These are phyloP conservation scores for Oryza officinalis DNA, from an alignment of 176 grass and related monocot species.

Conservation along the genomic window DNA sequence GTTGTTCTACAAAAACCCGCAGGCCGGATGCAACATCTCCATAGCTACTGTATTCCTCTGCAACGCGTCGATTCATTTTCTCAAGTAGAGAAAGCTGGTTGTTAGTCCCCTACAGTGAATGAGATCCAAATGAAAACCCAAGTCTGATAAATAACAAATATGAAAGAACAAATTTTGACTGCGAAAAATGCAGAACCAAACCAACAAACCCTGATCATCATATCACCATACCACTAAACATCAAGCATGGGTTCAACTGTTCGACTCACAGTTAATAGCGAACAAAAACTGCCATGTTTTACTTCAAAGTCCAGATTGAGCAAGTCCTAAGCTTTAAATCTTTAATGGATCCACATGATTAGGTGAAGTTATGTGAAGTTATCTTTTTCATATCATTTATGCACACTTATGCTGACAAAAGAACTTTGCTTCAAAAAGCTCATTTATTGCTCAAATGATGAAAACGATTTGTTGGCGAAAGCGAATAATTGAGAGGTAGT, in stretches of 20 bases:
- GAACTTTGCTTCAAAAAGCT: not conserved
- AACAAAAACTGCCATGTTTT: not conserved
- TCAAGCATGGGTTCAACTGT: not conserved
- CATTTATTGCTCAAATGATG: slow-evolving; percentile 12
- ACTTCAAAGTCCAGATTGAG: not conserved
- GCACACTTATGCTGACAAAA: not conserved
- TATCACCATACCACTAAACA: not conserved
- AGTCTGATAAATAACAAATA: not conserved
- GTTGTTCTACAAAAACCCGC: slow-evolving; percentile 87
- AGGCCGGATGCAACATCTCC: slow-evolving; percentile 84
- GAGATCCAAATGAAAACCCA: not conserved
- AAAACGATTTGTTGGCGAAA: not conserved
- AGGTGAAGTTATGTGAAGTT: not conserved
- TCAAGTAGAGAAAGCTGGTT: slow-evolving; percentile 73
- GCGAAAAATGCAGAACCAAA: not conserved
- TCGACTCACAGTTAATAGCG: not conserved
- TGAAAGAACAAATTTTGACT: not conserved
- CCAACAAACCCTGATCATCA: not conserved
- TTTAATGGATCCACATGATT: not conserved
- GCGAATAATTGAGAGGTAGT: not conserved
- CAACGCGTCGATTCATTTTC: slow-evolving; percentile 75
- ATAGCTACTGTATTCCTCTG: slow-evolving; percentile 68
- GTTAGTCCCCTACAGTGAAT: slow-evolving; percentile 71
- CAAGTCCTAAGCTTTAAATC: not conserved
- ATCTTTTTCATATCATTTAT: not conserved